phyloP scores from a whole-genome alignment of 2,329 filamentous ascomycete genomes.

The Fusarium keratoplasticum region DNA sequence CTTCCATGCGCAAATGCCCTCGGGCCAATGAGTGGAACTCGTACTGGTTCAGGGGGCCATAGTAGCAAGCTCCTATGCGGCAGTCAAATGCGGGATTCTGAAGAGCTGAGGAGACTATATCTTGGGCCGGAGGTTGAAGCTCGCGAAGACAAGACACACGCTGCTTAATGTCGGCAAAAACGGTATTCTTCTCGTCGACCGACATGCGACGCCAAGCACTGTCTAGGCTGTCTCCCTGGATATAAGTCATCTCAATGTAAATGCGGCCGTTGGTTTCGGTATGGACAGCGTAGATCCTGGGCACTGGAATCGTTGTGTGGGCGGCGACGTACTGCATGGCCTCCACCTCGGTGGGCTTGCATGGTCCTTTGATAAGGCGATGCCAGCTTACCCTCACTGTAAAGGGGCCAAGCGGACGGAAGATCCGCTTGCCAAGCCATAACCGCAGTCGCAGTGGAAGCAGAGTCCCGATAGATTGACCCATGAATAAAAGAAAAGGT shows the following conservation, averaged over 20 bases:
- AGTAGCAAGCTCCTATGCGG: constrained; percentile 42
- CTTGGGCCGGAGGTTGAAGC: constrained; percentile 38
- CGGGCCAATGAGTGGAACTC: constrained; percentile 44
- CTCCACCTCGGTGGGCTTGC: constrained; percentile 44
- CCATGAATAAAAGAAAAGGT: constrained; percentile 32
- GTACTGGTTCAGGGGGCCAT: constrained; percentile 39
- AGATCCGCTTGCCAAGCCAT: constrained; percentile 44
- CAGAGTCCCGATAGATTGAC: constrained; percentile 39
- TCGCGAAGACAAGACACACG: constrained; percentile 38
- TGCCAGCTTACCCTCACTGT: constrained; percentile 43
- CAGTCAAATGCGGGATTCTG: constrained; percentile 41
- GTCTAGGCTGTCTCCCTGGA: constrained; percentile 34
- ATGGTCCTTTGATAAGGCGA: constrained; percentile 47
- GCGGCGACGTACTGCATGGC: constrained; percentile 46
- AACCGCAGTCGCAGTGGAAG: constrained; percentile 42
- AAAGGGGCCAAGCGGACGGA: constrained; percentile 22
- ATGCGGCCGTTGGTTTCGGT: constrained; percentile 17
- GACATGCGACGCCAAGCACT: constrained; percentile 37
- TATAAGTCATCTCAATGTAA: constrained; percentile 46
- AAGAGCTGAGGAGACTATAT: constrained; percentile 42
- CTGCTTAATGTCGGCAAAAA: constrained; percentile 41
- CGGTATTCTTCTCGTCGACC: constrained; percentile 25
- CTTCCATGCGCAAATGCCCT: constrained; percentile 35
- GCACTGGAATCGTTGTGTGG: constrained; percentile 45
- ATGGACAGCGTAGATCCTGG: constrained; percentile 42